Evolutionary conservation across 2,329 filamentous ascomycete species (phyloP).

Genomic region (Cladosporium sp.): DNA sequence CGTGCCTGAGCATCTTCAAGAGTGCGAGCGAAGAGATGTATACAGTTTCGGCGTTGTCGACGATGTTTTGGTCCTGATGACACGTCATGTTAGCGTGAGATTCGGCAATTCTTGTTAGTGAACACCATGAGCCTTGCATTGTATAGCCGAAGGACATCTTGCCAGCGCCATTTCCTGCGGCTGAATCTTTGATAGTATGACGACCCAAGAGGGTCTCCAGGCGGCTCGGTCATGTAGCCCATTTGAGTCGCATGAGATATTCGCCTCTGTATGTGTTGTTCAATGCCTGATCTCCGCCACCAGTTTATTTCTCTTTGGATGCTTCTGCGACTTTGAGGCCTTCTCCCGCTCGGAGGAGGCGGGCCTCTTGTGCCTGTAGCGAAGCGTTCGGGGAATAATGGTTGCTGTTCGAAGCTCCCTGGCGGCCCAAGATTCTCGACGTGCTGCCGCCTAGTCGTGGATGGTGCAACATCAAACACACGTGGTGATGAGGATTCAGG

Average conservation of each 20-base stretch:
- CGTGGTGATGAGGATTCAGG: too few species aligned
- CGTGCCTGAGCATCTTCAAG: slow-evolving; percentile 97
- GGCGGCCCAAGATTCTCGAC: background rate
- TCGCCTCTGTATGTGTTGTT: too few species aligned
- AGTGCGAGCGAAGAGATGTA: slow-evolving; percentile 97
- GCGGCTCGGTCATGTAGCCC: background rate
- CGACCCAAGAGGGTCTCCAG: too few species aligned
- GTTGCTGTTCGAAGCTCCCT: background rate
- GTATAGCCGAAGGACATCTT: background rate
- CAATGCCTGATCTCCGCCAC: too few species aligned
- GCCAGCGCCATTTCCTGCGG: background rate
- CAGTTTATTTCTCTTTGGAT: too few species aligned
- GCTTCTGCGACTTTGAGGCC: too few species aligned
- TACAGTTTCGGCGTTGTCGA: slow-evolving; percentile 98
- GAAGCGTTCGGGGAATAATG: background rate
- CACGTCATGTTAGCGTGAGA: slow-evolving; percentile 14
- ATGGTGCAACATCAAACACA: too few species aligned
- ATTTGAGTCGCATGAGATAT: background rate
- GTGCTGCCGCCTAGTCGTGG: background rate
- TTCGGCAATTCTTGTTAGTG: background rate
- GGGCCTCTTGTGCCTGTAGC: background rate
- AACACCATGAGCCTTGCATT: slow-evolving; percentile 1
- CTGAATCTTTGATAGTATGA: too few species aligned
- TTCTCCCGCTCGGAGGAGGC: background rate
- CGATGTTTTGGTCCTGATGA: slow-evolving; percentile 81